These are phyloP conservation scores for Boletus sp. DNA, from an alignment of 1,284 basidiomycete species.

Conservation along the genomic window DNA sequence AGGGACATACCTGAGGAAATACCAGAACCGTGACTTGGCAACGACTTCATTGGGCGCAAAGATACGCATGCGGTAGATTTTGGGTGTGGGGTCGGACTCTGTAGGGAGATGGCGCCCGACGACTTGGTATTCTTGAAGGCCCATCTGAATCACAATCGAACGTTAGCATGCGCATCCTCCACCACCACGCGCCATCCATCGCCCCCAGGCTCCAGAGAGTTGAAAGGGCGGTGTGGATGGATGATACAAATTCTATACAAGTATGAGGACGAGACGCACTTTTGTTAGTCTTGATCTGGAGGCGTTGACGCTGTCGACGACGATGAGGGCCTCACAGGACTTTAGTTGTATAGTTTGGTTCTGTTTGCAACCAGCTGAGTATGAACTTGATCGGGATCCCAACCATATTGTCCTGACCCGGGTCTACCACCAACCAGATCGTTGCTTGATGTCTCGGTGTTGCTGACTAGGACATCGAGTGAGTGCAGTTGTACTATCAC, in stretches of 20 bases:
- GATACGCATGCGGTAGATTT: constrained; percentile 99
- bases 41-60: constrained; percentile 98
- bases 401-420: too few species aligned
- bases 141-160: constrained; percentile 37
- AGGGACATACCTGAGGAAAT: constrained; percentile 78
- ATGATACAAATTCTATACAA: background rate
- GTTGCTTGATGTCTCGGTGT: too few species aligned
- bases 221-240: background rate
- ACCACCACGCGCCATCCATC: constrained; percentile 25
- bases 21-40: constrained; percentile 99
- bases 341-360: constrained; percentile 26
- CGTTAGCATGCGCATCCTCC: constrained; percentile 27
- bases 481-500: too few species aligned
- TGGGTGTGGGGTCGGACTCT: constrained; percentile 88
- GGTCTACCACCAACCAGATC: too few species aligned
- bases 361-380: constrained; percentile 23
- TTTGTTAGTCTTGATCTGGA: constrained; percentile 24
- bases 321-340: constrained; percentile 12
- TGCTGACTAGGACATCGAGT: too few species aligned
- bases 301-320: constrained; percentile 25
- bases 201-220: background rate
- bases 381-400: constrained; percentile 6
- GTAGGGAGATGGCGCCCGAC: constrained; percentile 97
- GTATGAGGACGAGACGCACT: constrained; percentile 16
- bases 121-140: constrained; percentile 85